phyloP scores from a whole-genome alignment of 306 rosid genomes.

The Phaseolus lunatus region DNA sequence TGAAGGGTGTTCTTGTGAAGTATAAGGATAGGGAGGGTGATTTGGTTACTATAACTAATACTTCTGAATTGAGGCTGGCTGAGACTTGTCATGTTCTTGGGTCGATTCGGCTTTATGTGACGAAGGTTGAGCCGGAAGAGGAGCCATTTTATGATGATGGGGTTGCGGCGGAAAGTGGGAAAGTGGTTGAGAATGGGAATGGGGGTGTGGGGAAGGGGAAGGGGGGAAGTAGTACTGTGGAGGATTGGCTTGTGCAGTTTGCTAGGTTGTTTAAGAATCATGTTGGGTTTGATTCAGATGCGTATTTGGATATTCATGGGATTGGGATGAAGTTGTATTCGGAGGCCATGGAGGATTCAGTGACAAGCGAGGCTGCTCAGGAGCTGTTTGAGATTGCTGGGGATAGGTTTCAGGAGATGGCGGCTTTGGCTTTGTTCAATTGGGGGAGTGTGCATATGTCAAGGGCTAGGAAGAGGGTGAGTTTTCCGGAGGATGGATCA shows the following conservation, averaged over 20 bases:
- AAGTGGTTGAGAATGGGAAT: constrained; percentile 52
- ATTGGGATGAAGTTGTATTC: constrained; percentile 87
- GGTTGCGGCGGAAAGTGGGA: constrained; percentile 29
- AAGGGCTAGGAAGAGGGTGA: constrained; percentile 72
- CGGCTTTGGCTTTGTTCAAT: constrained; percentile 87
- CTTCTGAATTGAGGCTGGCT: constrained; percentile 74
- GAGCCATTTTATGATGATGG: constrained; percentile 73
- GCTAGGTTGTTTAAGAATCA: constrained; percentile 95
- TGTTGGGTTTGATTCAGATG: constrained; percentile 90
- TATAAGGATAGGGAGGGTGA: constrained; percentile 89
- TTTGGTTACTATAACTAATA: constrained; percentile 83
- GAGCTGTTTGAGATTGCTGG: constrained; percentile 82
- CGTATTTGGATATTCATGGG: constrained; percentile 87
- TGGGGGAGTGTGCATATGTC: constrained; percentile 96
- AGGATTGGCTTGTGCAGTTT: constrained; percentile 95
- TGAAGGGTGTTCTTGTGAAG: constrained; percentile 85
- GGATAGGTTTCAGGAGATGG: constrained; percentile 92
- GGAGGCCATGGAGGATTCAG: constrained; percentile 82
- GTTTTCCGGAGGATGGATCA: constrained; percentile 62
- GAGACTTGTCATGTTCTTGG: constrained; percentile 66
- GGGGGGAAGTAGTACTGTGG: constrained; percentile 53
- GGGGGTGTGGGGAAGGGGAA: constrained; percentile 43
- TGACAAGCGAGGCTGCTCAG: constrained; percentile 75
- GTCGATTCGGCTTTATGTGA: constrained; percentile 66
- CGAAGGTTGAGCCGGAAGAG: constrained; percentile 63